Evolutionary conservation across 495 filamentous ascomycete genomes (phyloP).

Genomic region (Rostrohypoxylon terebratum): DNA sequence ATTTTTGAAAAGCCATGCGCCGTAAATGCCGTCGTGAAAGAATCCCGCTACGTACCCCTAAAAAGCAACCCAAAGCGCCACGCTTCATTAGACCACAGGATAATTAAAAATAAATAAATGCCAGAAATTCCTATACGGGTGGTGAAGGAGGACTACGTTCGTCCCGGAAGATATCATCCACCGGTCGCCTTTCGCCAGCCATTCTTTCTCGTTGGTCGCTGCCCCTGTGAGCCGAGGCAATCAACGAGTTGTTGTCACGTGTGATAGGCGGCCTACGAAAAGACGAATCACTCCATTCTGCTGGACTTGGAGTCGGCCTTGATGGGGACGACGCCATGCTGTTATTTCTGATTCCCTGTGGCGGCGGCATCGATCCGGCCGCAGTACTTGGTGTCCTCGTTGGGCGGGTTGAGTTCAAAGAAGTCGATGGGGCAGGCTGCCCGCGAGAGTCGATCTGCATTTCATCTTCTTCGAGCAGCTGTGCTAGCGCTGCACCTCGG

Average conservation of each 20-base stretch:
- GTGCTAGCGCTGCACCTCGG: conserved; percentile 58
- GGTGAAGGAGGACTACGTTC: conserved; percentile 25
- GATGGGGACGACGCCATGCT: conserved; percentile 22
- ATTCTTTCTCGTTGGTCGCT: conserved; percentile 37
- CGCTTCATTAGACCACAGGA: conserved; percentile 44
- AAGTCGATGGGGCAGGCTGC: conserved; percentile 18
- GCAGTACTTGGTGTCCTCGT: conserved; percentile 10
- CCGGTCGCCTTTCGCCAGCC: conserved; percentile 39
- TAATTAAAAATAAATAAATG: conserved; percentile 12
- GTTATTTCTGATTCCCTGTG: conserved; percentile 23
- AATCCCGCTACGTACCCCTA: conserved; percentile 1
- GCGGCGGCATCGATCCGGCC: conserved; percentile 10
- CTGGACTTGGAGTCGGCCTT: conserved; percentile 18
- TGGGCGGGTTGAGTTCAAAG: neutral
- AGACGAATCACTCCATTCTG: conserved; percentile 32
- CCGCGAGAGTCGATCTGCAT: conserved; percentile 20
- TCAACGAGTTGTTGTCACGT: conserved; percentile 23
- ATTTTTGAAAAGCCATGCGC: conserved; percentile 40
- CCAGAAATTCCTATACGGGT: conserved; percentile 23
- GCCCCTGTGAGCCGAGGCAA: conserved; percentile 6
- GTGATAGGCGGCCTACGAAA: conserved; percentile 19
- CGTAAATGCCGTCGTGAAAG: conserved; percentile 39
- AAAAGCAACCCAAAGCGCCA: conserved; percentile 45
- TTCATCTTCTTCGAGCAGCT: conserved; percentile 58
- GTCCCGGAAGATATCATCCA: conserved; percentile 39